phyloP scores from a whole-genome alignment of 2,329 filamentous ascomycete species.

The Claviceps humidiphila region DNA sequence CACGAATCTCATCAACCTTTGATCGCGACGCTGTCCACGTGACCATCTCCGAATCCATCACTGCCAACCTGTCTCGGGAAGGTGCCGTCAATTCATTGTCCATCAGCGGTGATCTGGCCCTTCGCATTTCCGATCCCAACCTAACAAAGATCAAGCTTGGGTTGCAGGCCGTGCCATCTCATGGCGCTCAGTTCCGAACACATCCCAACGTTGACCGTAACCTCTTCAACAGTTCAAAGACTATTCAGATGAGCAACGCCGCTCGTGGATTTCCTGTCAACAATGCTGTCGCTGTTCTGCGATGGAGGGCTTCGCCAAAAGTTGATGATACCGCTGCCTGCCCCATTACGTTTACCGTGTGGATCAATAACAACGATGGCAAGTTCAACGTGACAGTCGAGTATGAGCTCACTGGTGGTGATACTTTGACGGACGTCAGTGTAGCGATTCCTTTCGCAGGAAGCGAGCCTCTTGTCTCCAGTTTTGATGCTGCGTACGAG shows the following conservation, averaged over 20 bases:
- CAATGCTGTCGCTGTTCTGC: slow-evolving; percentile 81
- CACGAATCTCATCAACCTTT: slow-evolving; percentile 49
- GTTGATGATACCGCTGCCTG: slow-evolving; percentile 67
- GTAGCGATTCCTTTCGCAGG: slow-evolving; percentile 79
- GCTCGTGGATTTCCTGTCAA: slow-evolving; percentile 87
- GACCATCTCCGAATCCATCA: slow-evolving; percentile 79
- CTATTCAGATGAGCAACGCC: slow-evolving; percentile 81
- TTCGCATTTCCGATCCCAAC: slow-evolving; percentile 77
- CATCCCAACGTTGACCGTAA: slow-evolving; percentile 93
- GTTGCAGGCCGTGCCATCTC: slow-evolving; percentile 60
- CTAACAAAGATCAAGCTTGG: slow-evolving; percentile 87
- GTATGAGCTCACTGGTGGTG: slow-evolving; percentile 79
- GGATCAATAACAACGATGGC: slow-evolving; percentile 80
- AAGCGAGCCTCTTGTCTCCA: slow-evolving; percentile 77
- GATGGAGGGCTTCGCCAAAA: slow-evolving; percentile 80
- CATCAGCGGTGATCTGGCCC: slow-evolving; percentile 81
- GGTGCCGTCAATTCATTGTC: slow-evolving; percentile 76
- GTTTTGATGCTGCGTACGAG: slow-evolving; percentile 89
- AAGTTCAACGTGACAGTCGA: slow-evolving; percentile 88
- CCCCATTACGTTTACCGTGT: slow-evolving; percentile 92
- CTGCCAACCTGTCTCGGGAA: slow-evolving; percentile 77
- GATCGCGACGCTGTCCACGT: slow-evolving; percentile 82
- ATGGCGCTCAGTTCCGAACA: slow-evolving; percentile 82
- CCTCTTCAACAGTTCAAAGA: slow-evolving; percentile 68
- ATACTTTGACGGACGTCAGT: slow-evolving; percentile 68